These are phyloP conservation scores for Hymenoscyphus scutula DNA, from an alignment of 2,329 filamentous ascomycete species.

Conservation along the genomic window DNA sequence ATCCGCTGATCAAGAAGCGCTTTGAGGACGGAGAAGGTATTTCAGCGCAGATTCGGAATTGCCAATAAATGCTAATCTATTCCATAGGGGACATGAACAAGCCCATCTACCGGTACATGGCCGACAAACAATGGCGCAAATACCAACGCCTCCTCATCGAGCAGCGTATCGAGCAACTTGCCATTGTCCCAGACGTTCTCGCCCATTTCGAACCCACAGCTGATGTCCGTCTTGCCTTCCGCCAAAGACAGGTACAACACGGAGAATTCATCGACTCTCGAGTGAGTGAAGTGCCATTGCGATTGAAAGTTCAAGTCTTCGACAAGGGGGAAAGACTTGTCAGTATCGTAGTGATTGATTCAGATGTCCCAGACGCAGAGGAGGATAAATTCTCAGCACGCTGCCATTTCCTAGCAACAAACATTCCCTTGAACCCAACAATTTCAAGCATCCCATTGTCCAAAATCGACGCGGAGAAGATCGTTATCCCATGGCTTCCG, in stretches of 20 bases:
- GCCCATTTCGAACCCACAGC: constrained; percentile 73
- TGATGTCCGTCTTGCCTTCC: constrained; percentile 81
- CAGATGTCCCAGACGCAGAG: constrained; percentile 80
- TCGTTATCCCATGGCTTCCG: constrained; percentile 78
- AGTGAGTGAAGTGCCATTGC: constrained; percentile 70
- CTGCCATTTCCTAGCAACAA: constrained; percentile 83
- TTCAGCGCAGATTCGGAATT: constrained; percentile 24
- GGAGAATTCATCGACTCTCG: constrained; percentile 76
- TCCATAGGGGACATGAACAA: constrained; percentile 84
- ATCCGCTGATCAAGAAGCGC: constrained; percentile 86
- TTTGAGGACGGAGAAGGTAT: constrained; percentile 90
- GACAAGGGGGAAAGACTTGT: constrained; percentile 77
- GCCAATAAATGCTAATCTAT: constrained; percentile 25
- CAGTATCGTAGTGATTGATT: constrained; percentile 81
- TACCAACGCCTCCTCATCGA: constrained; percentile 76
- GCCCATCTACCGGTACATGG: constrained; percentile 90
- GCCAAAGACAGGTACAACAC: constrained; percentile 64
- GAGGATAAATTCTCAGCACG: constrained; percentile 74
- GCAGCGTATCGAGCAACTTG: constrained; percentile 84
- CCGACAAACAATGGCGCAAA: constrained; percentile 81
- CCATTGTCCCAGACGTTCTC: constrained; percentile 84
- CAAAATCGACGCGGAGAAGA: constrained; percentile 59
- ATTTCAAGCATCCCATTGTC: constrained; percentile 63
- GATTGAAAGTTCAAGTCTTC: constrained; percentile 81
- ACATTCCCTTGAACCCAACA: constrained; percentile 63